Conservation (phyloP, 2,329 filamentous ascomycete genomes). For the Trichoderma sp. region DNA sequence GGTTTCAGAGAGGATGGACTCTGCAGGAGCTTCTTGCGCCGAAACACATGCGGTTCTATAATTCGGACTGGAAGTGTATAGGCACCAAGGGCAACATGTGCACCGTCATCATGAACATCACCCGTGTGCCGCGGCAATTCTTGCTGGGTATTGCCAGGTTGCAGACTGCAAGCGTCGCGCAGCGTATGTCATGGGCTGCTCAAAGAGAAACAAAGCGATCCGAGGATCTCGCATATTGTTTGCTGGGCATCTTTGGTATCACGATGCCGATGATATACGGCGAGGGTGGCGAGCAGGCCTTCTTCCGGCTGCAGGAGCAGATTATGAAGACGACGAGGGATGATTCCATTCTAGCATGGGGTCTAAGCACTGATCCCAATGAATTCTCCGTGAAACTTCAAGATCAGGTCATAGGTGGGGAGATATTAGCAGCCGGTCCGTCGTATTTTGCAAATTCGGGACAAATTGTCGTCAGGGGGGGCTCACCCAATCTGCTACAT, state of each 20-base stretch:
- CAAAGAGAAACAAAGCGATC: constrained; percentile 17
- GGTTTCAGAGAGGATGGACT: constrained; percentile 28
- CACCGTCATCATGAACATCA: constrained; percentile 28
- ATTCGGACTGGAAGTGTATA: constrained; percentile 17
- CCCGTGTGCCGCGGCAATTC: constrained; percentile 25
- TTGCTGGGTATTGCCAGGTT: constrained; percentile 14
- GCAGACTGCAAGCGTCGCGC: constrained; percentile 21
- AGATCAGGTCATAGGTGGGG: background rate
- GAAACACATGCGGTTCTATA: constrained; percentile 22
- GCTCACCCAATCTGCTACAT: background rate
- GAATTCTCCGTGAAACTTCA: background rate
- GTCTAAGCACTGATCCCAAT: background rate
- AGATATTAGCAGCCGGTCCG: constrained; percentile 1
- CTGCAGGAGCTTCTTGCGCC: constrained; percentile 30
- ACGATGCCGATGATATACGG: constrained; percentile 24
- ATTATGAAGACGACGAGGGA: constrained; percentile 22
- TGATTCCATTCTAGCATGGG: constrained; percentile 26
- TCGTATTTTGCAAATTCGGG: constrained; percentile 15
- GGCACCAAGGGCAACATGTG: constrained; percentile 16
- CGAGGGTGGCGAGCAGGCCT: constrained; percentile 22
- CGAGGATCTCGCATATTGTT: constrained; percentile 25
- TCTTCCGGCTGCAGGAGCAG: constrained; percentile 21
- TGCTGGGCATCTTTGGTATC: constrained; percentile 24
- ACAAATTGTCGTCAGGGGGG: background rate
- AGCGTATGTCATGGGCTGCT: constrained; percentile 26